Evolutionary conservation across 805 yeast genomes (phyloP).

Genomic region (Nematodospora valgi): DNA sequence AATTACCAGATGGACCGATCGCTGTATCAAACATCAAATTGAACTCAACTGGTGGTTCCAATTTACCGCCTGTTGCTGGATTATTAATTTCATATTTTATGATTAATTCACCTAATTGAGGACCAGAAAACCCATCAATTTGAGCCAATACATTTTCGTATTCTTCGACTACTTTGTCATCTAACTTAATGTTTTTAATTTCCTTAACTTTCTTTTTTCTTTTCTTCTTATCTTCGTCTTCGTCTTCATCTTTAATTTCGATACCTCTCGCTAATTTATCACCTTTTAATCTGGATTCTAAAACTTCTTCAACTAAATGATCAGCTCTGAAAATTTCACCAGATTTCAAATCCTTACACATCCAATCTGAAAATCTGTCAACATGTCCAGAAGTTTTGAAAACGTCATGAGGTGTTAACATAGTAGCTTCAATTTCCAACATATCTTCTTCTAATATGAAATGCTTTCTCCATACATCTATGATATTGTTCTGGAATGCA

Average conservation of each 20-base stretch:
- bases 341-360: conserved; percentile 92
- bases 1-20: conserved; percentile 96
- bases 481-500: conserved; percentile 92
- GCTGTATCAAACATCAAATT: conserved; percentile 99
- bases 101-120: conserved; percentile 87
- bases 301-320: conserved; percentile 95
- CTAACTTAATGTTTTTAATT: conserved; percentile 82
- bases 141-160: conserved; percentile 85
- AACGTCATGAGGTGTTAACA: conserved; percentile 97
- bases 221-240: conserved; percentile 67
- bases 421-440: conserved; percentile 97
- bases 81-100: conserved; percentile 77
- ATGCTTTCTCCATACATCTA: conserved; percentile 97
- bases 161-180: conserved; percentile 73
- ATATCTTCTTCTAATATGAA: conserved; percentile 96
- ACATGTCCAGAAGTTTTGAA: conserved; percentile 99
- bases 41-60: conserved; percentile 91
- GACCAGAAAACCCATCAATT: conserved; percentile 94
- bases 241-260: conserved; percentile 47
- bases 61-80: conserved; percentile 83
- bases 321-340: conserved; percentile 99
- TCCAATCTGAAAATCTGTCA: conserved; percentile 98
- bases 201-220: conserved; percentile 90
- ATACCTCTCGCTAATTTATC: conserved; percentile 95
- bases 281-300: conserved; percentile 95